Evolutionary conservation across 176 grass and related monocot genomes (phyloP), one percentile per base, ranked within the genome.

Genomic region (Sorghum bicolor): DNA sequence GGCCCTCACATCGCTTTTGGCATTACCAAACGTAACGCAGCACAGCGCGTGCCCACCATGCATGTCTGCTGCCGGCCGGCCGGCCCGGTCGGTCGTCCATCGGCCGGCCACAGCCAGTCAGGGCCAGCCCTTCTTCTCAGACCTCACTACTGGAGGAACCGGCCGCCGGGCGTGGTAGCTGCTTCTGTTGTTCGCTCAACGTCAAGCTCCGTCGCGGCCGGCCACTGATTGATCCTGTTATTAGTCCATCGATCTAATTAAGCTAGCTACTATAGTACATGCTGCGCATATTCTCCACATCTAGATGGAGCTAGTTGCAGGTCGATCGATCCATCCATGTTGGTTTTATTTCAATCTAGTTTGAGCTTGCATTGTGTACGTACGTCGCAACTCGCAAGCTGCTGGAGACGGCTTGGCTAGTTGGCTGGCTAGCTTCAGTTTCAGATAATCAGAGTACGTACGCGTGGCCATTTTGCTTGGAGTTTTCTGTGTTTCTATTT

Each of bases 1-100:
- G 88, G 62, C 63, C 88, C 84, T 87, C 84, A 83, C 88, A 90
- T 90, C 78, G 61, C 88, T 69, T 87, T 80, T 62, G 75, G 84
- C 60, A 22, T 87, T 80, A 75, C 88, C 88, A 90, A 90, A 90
- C 88, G 70, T 36, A 38, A 38, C 73, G 60, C 58, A 61, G 58
- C 38, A 2, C 52, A 66, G 53, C 53, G 22, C 53, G 20, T 57
- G 53, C 53, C 53, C 53, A 57, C 44, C 44, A 47, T 47, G 19
- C 22, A 52, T 52, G 16, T 52, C 48, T 52, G 48, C 53, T 57
- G 52, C 52, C 52, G 52, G 20, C 52, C 52, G 6, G 45, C 45
- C 45, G 4, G 14, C 4, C 45, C 14, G 20, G 52, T 55, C 19
- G 20, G 52, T 55, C 52, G 52, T 22, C 52, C 1, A 55, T 55